Conservation (phyloP, 1,284 basidiomycete genomes). For the Puccinia horiana region DNA sequence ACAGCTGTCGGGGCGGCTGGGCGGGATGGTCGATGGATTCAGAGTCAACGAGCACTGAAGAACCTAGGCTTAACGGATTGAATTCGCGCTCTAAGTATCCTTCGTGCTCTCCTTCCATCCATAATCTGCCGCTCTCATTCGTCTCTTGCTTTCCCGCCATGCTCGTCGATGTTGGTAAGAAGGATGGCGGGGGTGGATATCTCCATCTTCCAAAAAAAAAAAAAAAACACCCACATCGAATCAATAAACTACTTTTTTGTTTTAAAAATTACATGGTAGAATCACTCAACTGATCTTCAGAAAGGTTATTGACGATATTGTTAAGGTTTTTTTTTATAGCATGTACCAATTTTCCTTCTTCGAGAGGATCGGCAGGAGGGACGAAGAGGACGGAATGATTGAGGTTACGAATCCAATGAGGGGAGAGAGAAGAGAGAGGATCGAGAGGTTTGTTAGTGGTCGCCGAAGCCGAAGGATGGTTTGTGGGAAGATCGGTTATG, state of each 20-base stretch:
- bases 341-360: neutral
- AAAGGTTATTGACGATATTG: conserved; percentile 19
- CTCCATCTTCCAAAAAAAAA: conserved; percentile 30
- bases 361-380: neutral
- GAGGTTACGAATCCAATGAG: conserved; percentile 10
- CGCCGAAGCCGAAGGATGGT: neutral
- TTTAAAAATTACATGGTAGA: neutral
- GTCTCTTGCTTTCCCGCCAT: neutral
- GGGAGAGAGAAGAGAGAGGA: neutral
- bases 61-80: conserved; percentile 5
- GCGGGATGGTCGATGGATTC: neutral
- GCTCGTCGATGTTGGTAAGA: conserved; percentile 27
- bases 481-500: neutral
- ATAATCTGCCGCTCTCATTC: neutral
- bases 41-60: neutral
- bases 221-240: neutral
- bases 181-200: conserved; percentile 22
- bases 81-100: conserved; percentile 13
- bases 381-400: neutral
- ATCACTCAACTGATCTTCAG: conserved; percentile 39
- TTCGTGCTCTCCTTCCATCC: neutral
- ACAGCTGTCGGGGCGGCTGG: conserved; percentile 25
- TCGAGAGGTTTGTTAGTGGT: neutral
- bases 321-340: conserved; percentile 18
- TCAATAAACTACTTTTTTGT: neutral